Conservation (phyloP, 441 rosid genomes). For the Theobroma grandiflorum region DNA sequence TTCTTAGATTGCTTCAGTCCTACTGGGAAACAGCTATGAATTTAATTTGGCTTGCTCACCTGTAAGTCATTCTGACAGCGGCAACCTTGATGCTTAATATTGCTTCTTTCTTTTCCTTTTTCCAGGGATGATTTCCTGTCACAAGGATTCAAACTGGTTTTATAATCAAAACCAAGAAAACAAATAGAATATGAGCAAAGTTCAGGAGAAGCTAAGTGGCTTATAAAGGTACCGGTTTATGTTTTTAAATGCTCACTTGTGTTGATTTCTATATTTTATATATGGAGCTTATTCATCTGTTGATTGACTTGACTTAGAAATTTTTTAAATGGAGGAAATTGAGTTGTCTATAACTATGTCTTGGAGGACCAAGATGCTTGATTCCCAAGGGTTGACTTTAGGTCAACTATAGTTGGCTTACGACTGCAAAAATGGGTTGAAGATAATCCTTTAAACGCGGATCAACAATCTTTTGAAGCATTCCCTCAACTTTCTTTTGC, state of each 20-base stretch:
- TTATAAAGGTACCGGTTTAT: not conserved
- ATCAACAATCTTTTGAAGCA: not conserved
- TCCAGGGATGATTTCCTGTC: constrained; percentile 59
- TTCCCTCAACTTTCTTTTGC: not conserved
- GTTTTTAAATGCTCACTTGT: not conserved
- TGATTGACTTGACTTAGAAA: not conserved
- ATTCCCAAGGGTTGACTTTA: not conserved
- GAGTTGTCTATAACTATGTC: not conserved
- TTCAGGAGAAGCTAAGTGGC: not conserved
- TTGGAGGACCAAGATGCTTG: not conserved
- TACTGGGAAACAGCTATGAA: not conserved
- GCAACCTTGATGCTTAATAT: constrained; percentile 5
- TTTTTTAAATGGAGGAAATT: not conserved
- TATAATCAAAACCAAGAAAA: constrained; percentile 33
- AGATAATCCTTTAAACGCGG: not conserved
- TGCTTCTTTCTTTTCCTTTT: not conserved
- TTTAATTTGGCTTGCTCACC: not conserved
- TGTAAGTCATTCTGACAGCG: not conserved
- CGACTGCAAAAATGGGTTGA: not conserved
- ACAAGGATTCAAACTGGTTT: constrained; percentile 50
- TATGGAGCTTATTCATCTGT: not conserved
- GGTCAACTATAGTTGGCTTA: constrained; percentile 4
- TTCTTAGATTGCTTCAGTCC: not conserved
- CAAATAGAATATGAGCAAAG: not conserved
- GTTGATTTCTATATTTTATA: not conserved